These are phyloP conservation scores for Phytophthora podocarpi DNA, from an alignment of 352 stramenopile genomes.

Conservation along the genomic window DNA sequence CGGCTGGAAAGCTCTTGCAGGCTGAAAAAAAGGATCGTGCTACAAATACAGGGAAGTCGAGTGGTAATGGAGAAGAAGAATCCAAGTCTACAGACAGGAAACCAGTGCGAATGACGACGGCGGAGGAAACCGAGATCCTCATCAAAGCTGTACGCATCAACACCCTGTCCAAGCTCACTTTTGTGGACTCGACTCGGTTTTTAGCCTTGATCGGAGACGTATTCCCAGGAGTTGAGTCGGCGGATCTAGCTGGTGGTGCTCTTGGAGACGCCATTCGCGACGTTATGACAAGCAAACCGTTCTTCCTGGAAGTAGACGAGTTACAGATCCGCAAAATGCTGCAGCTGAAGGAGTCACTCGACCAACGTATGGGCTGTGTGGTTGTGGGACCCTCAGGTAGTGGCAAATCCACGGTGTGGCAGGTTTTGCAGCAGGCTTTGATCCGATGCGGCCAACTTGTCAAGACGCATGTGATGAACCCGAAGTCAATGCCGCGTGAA, in stretches of 20 bases:
- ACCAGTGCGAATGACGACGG: conserved; percentile 52
- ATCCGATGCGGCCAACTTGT: conserved; percentile 86
- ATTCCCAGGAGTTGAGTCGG: conserved; percentile 89
- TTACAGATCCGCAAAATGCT: conserved; percentile 95
- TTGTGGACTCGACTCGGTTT: conserved; percentile 90
- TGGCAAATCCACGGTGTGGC: conserved; percentile 95
- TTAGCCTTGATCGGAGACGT: conserved; percentile 93
- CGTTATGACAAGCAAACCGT: conserved; percentile 91
- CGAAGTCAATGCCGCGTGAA: conserved; percentile 94
- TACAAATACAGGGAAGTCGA: conserved; percentile 10
- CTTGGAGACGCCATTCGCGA: conserved; percentile 87
- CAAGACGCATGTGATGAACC: conserved; percentile 96
- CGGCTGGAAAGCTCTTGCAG: conserved; percentile 91
- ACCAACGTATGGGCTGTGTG: conserved; percentile 95
- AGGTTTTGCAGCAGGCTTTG: conserved; percentile 90
- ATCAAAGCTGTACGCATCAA: conserved; percentile 97
- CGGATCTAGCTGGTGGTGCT: conserved; percentile 82
- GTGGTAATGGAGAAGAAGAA: conserved; percentile 20
- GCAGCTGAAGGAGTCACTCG: conserved; percentile 94
- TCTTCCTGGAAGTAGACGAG: conserved; percentile 89
- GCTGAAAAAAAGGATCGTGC: conserved; percentile 72
- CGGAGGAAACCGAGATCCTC: conserved; percentile 90
- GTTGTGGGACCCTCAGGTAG: conserved; percentile 93
- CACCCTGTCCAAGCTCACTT: conserved; percentile 96
- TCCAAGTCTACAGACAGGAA: conserved; percentile 24